Evolutionary conservation across 352 stramenopile genomes (phyloP).

Genomic region (Phytophthora tentaculata): DNA sequence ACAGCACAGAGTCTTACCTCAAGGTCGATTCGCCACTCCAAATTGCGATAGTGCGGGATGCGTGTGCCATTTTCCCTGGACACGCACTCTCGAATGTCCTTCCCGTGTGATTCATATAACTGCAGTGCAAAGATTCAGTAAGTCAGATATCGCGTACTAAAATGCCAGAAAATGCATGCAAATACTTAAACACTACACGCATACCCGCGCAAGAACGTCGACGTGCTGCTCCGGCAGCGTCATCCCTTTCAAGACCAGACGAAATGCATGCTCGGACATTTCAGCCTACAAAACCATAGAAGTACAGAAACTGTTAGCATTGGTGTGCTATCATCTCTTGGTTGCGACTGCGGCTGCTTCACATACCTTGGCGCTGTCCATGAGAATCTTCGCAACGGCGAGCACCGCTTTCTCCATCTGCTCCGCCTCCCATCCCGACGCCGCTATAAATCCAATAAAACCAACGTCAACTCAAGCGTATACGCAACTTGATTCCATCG

Average conservation of each 20-base stretch:
- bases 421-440: conserved; percentile 61
- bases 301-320: background rate
- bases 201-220: conserved; percentile 55
- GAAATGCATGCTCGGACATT: conserved; percentile 48
- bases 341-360: background rate
- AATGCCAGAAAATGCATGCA: too few relatives aligned
- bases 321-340: background rate
- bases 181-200: too few relatives aligned
- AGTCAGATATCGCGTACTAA: too few relatives aligned
- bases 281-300: conserved; percentile 40
- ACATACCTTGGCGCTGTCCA: conserved; percentile 70
- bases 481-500: background rate
- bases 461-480: background rate
- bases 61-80: conserved; percentile 45
- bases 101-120: conserved; percentile 57
- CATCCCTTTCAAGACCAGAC: conserved; percentile 53
- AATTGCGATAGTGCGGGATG: conserved; percentile 60
- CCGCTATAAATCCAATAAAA: conserved; percentile 37
- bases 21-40: conserved; percentile 86
- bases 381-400: conserved; percentile 75
- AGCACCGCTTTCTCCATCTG: conserved; percentile 64
- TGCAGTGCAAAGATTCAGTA: conserved; percentile 23
- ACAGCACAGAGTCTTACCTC: conserved; percentile 45
- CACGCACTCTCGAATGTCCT: conserved; percentile 61
- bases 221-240: conserved; percentile 46